phyloP scores from a whole-genome alignment of 345 rosid genomes.

The Bruguiera parviflora region DNA sequence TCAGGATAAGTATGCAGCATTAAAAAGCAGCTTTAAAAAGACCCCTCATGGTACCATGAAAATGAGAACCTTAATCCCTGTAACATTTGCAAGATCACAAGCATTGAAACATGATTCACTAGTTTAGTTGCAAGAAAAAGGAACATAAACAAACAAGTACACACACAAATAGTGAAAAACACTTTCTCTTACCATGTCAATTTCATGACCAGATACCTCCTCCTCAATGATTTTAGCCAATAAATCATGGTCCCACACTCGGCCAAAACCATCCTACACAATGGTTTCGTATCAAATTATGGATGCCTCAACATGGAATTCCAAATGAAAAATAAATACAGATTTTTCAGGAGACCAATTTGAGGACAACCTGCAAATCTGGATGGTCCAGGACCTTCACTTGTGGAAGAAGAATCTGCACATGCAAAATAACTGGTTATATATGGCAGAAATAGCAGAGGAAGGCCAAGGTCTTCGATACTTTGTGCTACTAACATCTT shows the following conservation, averaged over 20 bases:
- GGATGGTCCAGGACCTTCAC: constrained; percentile 69
- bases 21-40: background rate
- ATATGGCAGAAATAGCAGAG: background rate
- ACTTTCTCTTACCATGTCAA: constrained; percentile 49
- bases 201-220: constrained; percentile 47
- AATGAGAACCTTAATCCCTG: too few relatives aligned
- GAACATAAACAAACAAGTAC: background rate
- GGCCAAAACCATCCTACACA: constrained; percentile 85
- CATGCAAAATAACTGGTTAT: background rate
- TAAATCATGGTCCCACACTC: constrained; percentile 60
- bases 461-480: background rate
- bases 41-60: background rate
- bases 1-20: background rate
- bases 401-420: constrained; percentile 57
- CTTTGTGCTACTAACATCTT: background rate
- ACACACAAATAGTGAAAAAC: background rate
- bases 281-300: constrained; percentile 10
- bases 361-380: constrained; percentile 53
- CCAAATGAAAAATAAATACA: constrained; percentile 2
- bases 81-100: background rate
- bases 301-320: constrained; percentile 4
- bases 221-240: constrained; percentile 54
- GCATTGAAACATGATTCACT: background rate
- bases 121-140: background rate
- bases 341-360: background rate